These are phyloP conservation scores for Tirmania nivea DNA, from an alignment of 495 filamentous ascomycete species.

Conservation along the genomic window DNA sequence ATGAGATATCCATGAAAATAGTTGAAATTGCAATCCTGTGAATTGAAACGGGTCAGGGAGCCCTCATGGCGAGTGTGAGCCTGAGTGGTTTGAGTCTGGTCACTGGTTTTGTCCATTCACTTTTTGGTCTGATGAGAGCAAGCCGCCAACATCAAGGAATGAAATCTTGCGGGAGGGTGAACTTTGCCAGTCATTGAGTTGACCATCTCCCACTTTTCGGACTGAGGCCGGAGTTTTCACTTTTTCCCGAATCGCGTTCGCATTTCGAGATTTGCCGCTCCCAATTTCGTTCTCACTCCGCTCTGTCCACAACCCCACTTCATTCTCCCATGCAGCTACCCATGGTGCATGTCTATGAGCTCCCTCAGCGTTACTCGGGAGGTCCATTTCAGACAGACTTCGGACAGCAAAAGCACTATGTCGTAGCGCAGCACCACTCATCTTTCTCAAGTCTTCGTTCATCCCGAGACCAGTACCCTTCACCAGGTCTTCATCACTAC, in stretches of 20 bases:
- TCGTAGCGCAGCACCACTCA: background rate
- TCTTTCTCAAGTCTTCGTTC: background rate
- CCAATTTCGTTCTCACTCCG: background rate
- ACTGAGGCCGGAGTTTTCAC: background rate
- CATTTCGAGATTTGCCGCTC: background rate
- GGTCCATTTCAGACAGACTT: background rate
- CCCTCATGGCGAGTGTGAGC: too few species aligned
- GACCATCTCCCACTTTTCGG: background rate
- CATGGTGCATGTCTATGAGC: too few species aligned
- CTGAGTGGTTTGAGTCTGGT: too few species aligned
- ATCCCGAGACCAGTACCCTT: slow-evolving; percentile 46
- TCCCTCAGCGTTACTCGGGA: background rate
- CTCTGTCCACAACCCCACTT: background rate
- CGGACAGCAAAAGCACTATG: background rate
- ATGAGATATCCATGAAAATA: too few species aligned
- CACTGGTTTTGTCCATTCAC: too few species aligned
- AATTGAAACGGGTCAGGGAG: too few species aligned
- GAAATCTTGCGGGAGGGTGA: background rate
- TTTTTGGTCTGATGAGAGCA: background rate
- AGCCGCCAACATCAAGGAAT: background rate
- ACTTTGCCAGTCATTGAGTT: background rate
- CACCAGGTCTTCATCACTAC: slow-evolving; percentile 62
- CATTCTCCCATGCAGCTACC: background rate
- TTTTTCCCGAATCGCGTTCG: background rate
- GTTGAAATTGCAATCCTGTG: too few species aligned